These are phyloP conservation scores for Penicillium egyptiacum DNA, from an alignment of 495 filamentous ascomycete species.

Conservation along the genomic window DNA sequence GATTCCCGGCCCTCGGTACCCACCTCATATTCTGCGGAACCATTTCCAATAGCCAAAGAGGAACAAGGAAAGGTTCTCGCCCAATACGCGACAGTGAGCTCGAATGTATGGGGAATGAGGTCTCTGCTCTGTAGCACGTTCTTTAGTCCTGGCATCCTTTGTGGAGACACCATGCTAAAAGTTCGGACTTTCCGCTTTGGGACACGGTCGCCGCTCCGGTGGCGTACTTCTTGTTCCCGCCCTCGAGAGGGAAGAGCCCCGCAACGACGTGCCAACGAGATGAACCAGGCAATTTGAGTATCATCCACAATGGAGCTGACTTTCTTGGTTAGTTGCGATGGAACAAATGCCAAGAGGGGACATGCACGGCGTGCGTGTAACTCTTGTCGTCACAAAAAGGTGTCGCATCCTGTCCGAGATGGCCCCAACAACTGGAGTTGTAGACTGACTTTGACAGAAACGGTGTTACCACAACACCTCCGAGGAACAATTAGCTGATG, in stretches of 20 bases:
- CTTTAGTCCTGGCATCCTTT: too few species aligned
- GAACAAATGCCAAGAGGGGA: constrained; percentile 21
- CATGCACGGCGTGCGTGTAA: constrained; percentile 17
- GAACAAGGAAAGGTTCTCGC: too few species aligned
- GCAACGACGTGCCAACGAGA: neutral
- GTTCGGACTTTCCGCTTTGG: constrained; percentile 3
- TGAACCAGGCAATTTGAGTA: neutral
- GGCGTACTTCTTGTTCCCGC: constrained; percentile 1
- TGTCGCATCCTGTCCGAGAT: neutral
- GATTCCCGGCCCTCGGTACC: too few species aligned
- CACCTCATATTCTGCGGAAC: too few species aligned
- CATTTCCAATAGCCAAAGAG: too few species aligned
- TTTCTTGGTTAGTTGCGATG: constrained; percentile 20
- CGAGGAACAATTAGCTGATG: neutral
- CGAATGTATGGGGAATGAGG: too few species aligned
- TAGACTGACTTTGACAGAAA: constrained; percentile 18
- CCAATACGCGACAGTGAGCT: too few species aligned
- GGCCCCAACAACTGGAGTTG: neutral
- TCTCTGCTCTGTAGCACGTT: too few species aligned
- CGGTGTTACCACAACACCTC: constrained; percentile 21
- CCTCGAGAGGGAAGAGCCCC: neutral
- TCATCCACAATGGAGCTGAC: constrained; percentile 23
- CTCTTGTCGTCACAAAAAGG: constrained; percentile 26
- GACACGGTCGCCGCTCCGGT: constrained; percentile 6
- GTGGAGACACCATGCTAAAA: neutral